Percentiles rank a stretch among this genome's conserved stretches.
phyloP scores from a whole-genome alignment of 2,329 filamentous ascomycete species.

The Fulvia fulva region DNA sequence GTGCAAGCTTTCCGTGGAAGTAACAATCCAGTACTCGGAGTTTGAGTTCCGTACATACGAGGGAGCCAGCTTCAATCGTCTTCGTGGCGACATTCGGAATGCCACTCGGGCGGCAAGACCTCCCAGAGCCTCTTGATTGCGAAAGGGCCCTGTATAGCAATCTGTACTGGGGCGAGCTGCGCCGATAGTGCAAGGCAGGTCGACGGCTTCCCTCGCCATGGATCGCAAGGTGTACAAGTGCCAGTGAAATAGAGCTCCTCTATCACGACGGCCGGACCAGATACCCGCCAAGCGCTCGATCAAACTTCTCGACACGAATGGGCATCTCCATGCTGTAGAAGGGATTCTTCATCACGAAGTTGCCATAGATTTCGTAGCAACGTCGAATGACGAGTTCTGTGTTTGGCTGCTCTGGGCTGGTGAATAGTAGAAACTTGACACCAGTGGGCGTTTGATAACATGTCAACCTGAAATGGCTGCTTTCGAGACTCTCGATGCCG shows the following conservation, averaged over 20 bases:
- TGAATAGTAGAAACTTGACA: constrained; percentile 93
- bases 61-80: too few relatives aligned
- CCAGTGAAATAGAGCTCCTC: neutral
- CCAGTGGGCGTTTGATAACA: constrained; percentile 95
- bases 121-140: too few relatives aligned
- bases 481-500: constrained; percentile 89
- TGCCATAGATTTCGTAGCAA: constrained; percentile 91
- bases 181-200: too few relatives aligned
- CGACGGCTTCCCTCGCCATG: too few relatives aligned
- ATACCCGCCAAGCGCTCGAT: constrained; percentile 54
- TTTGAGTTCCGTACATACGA: too few relatives aligned
- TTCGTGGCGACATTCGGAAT: too few relatives aligned
- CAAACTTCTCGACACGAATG: constrained; percentile 90
- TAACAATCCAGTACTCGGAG: too few relatives aligned
- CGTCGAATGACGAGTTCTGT: constrained; percentile 77
- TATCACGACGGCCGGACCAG: constrained; percentile 30
- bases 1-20: too few relatives aligned
- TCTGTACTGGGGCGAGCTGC: too few relatives aligned
- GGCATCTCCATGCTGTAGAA: constrained; percentile 99
- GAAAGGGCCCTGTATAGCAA: too few relatives aligned
- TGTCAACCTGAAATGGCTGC: constrained; percentile 88
- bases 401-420: constrained; percentile 81
- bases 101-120: too few relatives aligned
- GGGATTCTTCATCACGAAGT: constrained; percentile 99
- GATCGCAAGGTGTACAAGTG: neutral